These are phyloP conservation scores for Euclidium syriacum DNA, from an alignment of 345 rosid genomes.

Conservation along the genomic window DNA sequence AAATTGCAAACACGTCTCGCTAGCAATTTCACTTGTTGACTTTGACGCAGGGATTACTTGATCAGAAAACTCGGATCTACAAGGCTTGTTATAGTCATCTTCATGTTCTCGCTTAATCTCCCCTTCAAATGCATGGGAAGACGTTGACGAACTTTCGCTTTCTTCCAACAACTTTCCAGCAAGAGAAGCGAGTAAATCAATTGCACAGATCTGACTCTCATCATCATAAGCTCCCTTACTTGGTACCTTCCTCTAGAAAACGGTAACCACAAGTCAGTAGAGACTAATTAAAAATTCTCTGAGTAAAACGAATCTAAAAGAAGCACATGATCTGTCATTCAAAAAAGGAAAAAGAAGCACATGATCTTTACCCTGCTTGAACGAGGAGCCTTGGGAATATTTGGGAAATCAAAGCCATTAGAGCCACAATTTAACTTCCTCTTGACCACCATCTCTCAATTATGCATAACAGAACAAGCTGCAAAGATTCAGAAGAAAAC, in stretches of 20 bases:
- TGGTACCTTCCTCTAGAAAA: slow-evolving; percentile 48
- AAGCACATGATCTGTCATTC: background rate
- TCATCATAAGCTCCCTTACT: slow-evolving; percentile 36
- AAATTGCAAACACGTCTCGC: slow-evolving; percentile 28
- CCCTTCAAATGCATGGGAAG: slow-evolving; percentile 60
- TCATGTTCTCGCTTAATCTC: slow-evolving; percentile 38
- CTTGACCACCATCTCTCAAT: slow-evolving; percentile 73
- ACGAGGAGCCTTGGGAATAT: slow-evolving; percentile 82
- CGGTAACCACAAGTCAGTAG: slow-evolving; percentile 24
- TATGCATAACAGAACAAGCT: slow-evolving; percentile 36
- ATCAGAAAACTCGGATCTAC: slow-evolving; percentile 41
- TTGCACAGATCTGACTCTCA: slow-evolving; percentile 49
- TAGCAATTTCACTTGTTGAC: slow-evolving; percentile 25
- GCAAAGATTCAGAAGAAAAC: slow-evolving; percentile 12
- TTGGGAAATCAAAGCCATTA: slow-evolving; percentile 48
- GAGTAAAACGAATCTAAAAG: slow-evolving; percentile 8
- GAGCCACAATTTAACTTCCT: slow-evolving; percentile 55
- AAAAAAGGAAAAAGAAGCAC: too few species aligned
- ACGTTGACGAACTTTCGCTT: slow-evolving; percentile 74
- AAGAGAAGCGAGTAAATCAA: slow-evolving; percentile 84
- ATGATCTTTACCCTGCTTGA: slow-evolving; percentile 62
- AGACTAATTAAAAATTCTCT: background rate
- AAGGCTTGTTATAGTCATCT: slow-evolving; percentile 28
- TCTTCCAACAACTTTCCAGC: slow-evolving; percentile 83
- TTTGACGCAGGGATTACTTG: slow-evolving; percentile 35